Evolutionary conservation across 108 stramenopile species (phyloP), one percentile per base, ranked within the genome.

Genomic region (Cyclotella distinguenda): DNA sequence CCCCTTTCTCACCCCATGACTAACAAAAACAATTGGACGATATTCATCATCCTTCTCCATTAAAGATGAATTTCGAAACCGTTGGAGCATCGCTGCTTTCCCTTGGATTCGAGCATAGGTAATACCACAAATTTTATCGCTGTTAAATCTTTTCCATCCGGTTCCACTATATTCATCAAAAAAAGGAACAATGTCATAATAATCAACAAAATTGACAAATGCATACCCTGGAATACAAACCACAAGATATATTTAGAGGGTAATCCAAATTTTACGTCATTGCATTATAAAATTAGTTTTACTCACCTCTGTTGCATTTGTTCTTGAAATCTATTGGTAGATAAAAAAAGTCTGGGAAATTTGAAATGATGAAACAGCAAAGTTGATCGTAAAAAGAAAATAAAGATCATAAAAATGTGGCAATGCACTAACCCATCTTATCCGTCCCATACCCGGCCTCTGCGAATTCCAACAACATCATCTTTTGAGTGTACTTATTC

Each of bases 251-350:
- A 16, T 13, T 18, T 15, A n/a, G 8, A 46, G 45, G n/a, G n/a
- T n/a, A n/a, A n/a, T n/a, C n/a, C n/a, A n/a, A n/a, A n/a, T n/a
- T n/a, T n/a, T n/a, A n/a, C n/a, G n/a, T n/a, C n/a, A n/a, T n/a
- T 46, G 45, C 45, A 46, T 46, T 46, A 18, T 5, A 46, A 4
- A 18, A 6, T 5, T 6, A 18, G 10, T 18, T 46, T 12, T 5
- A 15, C 45, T 46, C 45, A 52, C 51, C 98, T 66, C 97, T 82
- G 70, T 99, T 99, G 83, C 98, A 99, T 62, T 86, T 84, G 80
- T 98, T 98, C 85, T 98, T 97, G 77, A 99, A 99, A 76, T 99
- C 98, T 39, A 99, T 99, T 16, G 98, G 98, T 26, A 99, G 80
- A 65, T 99, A 99, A 71, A 99, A 99, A 66, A 98, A 99, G 70